phyloP scores from a whole-genome alignment of 495 filamentous ascomycete species.

The Podospora comata region DNA sequence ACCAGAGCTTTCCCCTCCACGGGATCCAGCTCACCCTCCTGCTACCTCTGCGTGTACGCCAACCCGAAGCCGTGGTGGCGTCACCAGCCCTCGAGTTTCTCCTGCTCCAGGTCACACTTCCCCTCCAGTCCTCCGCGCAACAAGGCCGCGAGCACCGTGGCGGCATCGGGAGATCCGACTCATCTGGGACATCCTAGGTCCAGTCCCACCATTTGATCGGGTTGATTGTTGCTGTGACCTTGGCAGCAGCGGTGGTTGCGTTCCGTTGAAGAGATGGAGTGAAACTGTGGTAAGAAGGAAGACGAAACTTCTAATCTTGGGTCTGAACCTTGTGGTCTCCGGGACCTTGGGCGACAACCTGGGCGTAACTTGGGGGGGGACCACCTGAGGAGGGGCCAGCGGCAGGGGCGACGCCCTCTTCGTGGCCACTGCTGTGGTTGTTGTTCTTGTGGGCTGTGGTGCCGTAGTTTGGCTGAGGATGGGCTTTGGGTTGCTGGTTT shows the following conservation, averaged over 20 bases:
- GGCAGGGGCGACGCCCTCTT: conserved; percentile 38
- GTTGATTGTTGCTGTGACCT: not conserved
- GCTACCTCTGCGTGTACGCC: not conserved
- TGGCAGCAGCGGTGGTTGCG: not conserved
- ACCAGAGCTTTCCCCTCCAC: conserved; percentile 20
- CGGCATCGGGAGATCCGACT: not conserved
- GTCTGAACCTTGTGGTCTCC: conserved; percentile 88
- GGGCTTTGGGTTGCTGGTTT: conserved; percentile 24
- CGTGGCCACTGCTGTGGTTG: conserved; percentile 39
- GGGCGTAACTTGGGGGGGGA: conserved; percentile 76
- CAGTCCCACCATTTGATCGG: not conserved
- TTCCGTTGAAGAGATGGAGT: not conserved
- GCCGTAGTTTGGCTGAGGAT: conserved; percentile 23
- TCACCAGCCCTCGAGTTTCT: not conserved
- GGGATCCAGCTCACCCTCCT: conserved; percentile 23
- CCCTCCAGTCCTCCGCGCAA: not conserved
- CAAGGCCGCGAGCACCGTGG: not conserved
- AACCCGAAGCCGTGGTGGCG: no score
- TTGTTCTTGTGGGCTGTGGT: conserved; percentile 31
- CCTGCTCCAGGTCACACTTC: not conserved
- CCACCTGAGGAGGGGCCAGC: conserved; percentile 28
- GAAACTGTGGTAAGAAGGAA: not conserved
- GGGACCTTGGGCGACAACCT: conserved; percentile 59
- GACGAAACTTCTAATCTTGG: conserved; percentile 47
- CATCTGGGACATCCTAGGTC: not conserved